Evolutionary conservation across 1,284 basidiomycete species (phyloP).

Genomic region (Phlebopus sp.): DNA sequence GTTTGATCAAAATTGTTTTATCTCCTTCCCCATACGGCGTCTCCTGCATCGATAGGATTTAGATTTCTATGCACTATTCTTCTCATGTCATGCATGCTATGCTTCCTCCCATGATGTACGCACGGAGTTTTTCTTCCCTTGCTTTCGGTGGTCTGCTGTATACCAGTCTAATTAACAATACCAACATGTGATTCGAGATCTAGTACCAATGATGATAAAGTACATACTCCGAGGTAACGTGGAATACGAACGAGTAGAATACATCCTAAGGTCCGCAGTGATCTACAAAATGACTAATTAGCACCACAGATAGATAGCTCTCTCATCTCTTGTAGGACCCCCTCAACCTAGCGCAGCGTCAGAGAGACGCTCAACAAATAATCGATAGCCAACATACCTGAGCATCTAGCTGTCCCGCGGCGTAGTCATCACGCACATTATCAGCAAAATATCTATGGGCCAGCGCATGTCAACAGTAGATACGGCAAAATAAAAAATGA

Average conservation of each 20-base stretch:
- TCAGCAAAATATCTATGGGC: constrained; percentile 80
- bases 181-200: background rate
- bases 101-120: constrained; percentile 22
- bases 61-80: constrained; percentile 21
- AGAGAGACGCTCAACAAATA: constrained; percentile 1
- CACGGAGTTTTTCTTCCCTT: constrained; percentile 3
- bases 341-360: constrained; percentile 63
- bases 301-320: constrained; percentile 89
- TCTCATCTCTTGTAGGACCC: constrained; percentile 93
- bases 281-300: constrained; percentile 26
- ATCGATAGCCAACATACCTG: constrained; percentile 54
- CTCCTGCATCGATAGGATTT: constrained; percentile 24
- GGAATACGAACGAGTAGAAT: constrained; percentile 7
- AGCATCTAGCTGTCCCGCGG: constrained; percentile 91
- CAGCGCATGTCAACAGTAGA: background rate
- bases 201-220: constrained; percentile 13
- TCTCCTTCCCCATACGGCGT: constrained; percentile 1
- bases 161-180: constrained; percentile 7
- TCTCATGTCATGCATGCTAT: background rate
- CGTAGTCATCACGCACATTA: constrained; percentile 92
- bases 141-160: constrained; percentile 17
- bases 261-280: constrained; percentile 4
- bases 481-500: background rate
- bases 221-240: constrained; percentile 4
- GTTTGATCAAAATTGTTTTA: constrained; percentile 9